phyloP scores from a whole-genome alignment of 768 basidiomycete species.

The Trametes coccinea region DNA sequence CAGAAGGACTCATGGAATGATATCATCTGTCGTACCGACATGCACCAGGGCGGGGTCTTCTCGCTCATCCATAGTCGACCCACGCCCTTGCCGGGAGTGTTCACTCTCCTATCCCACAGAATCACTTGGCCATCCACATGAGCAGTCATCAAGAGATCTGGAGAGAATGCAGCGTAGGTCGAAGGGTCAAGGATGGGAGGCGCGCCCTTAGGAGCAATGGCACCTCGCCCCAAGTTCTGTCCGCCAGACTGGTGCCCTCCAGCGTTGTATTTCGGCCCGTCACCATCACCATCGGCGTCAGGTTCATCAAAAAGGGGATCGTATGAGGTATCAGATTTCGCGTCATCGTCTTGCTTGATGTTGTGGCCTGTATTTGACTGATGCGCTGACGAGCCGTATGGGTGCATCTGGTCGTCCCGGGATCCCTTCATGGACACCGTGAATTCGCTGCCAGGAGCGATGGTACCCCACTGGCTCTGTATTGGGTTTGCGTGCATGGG shows the following conservation, averaged over 20 bases:
- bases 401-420: neutral
- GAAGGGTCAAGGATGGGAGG: constrained; percentile 69
- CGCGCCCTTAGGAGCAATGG: constrained; percentile 60
- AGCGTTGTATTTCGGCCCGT: constrained; percentile 5
- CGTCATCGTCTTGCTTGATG: constrained; percentile 49
- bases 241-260: constrained; percentile 3
- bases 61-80: constrained; percentile 88
- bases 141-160: constrained; percentile 84
- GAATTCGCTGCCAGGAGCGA: constrained; percentile 10
- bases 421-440: constrained; percentile 10
- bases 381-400: constrained; percentile 18
- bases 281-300: constrained; percentile 51
- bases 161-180: constrained; percentile 65
- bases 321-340: constrained; percentile 77
- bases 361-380: constrained; percentile 19
- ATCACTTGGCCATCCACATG: constrained; percentile 91
- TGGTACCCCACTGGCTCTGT: constrained; percentile 24
- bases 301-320: constrained; percentile 90
- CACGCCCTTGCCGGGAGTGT: constrained; percentile 65
- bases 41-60: constrained; percentile 93
- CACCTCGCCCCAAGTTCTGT: constrained; percentile 16
- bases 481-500: constrained; percentile 48
- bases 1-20: neutral
- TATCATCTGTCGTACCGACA: constrained; percentile 68
- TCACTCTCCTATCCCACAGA: constrained; percentile 83